These are phyloP conservation scores for Starmerella etchellsii DNA, from an alignment of 805 yeast species.

Conservation along the genomic window DNA sequence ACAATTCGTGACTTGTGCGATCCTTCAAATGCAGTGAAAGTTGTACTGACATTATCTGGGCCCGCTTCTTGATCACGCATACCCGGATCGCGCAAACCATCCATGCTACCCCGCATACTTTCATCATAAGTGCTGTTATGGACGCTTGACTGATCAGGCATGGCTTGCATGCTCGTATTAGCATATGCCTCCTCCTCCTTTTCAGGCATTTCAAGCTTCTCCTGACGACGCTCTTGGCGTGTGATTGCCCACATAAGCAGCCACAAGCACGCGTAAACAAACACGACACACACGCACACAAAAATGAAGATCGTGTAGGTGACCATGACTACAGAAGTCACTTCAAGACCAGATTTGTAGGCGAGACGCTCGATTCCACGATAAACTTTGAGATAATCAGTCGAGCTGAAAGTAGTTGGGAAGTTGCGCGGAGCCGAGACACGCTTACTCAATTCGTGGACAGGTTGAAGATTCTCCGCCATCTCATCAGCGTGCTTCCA, in stretches of 20 bases:
- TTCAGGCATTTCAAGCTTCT: conserved; percentile 27
- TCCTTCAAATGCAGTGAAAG: conserved; percentile 7
- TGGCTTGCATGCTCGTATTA: too few relatives aligned
- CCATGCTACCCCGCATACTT: too few relatives aligned
- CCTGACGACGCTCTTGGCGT: conserved; percentile 31
- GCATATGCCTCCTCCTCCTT: background rate
- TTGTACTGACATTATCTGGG: conserved; percentile 1
- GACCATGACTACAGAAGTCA: conserved; percentile 69
- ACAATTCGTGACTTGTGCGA: conserved; percentile 4
- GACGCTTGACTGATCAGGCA: background rate
- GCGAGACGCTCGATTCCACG: conserved; percentile 85
- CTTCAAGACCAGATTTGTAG: conserved; percentile 62
- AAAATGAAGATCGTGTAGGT: conserved; percentile 77
- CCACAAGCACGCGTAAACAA: conserved; percentile 43
- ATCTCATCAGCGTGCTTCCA: too few relatives aligned
- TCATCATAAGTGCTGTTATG: background rate
- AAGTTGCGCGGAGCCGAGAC: background rate
- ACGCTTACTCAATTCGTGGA: background rate
- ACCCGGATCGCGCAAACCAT: too few relatives aligned
- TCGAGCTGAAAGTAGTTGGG: background rate
- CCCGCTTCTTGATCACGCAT: background rate
- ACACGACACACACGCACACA: conserved; percentile 60
- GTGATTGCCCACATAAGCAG: conserved; percentile 28
- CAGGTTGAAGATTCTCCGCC: too few relatives aligned
- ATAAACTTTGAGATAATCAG: conserved; percentile 34